A percentile compares a stretch with the other conserved stretches of the same genome.
Evolutionary conservation across 106 monocot genomes (phyloP).

Genomic region (Amphibolis antarctica): DNA sequence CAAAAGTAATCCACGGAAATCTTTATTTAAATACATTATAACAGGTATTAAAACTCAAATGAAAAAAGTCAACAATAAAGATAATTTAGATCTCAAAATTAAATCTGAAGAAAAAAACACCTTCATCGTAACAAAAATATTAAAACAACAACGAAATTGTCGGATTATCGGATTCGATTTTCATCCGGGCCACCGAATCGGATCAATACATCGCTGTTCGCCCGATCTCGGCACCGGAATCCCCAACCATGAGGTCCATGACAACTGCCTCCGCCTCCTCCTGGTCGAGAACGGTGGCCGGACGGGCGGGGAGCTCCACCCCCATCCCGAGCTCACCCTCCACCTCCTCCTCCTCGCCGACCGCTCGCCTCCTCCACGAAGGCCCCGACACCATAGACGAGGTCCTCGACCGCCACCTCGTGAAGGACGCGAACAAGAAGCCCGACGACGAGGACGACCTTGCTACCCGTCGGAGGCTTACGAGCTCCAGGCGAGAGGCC

Average conservation of each 20-base stretch:
- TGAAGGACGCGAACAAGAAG: slow-evolving; percentile 16
- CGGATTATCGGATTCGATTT: not conserved
- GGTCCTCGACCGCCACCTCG: slow-evolving; percentile 77
- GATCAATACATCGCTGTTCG: not conserved
- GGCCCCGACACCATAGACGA: slow-evolving; percentile 95
- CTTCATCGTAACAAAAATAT: not conserved
- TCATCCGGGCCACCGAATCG: not conserved
- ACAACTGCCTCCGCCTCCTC: not conserved
- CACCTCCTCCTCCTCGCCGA: not conserved
- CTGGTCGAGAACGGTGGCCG: not conserved
- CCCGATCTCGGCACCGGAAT: not conserved
- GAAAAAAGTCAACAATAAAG: no score
- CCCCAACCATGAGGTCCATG: not conserved
- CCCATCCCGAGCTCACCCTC: not conserved
- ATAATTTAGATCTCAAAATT: no score
- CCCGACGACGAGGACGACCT: slow-evolving; percentile 34
- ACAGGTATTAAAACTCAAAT: no score
- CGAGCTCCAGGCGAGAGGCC: slow-evolving; percentile 70
- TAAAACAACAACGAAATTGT: not conserved
- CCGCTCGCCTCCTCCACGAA: slow-evolving; percentile 46
- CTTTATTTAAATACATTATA: no score
- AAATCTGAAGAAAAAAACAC: not conserved
- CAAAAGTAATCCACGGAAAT: no score
- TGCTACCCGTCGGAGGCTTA: slow-evolving; percentile 41
- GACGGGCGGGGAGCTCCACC: not conserved